These are phyloP conservation scores for Sphaerulina vaccinii DNA, from an alignment of 2,329 filamentous ascomycete species.

Conservation along the genomic window DNA sequence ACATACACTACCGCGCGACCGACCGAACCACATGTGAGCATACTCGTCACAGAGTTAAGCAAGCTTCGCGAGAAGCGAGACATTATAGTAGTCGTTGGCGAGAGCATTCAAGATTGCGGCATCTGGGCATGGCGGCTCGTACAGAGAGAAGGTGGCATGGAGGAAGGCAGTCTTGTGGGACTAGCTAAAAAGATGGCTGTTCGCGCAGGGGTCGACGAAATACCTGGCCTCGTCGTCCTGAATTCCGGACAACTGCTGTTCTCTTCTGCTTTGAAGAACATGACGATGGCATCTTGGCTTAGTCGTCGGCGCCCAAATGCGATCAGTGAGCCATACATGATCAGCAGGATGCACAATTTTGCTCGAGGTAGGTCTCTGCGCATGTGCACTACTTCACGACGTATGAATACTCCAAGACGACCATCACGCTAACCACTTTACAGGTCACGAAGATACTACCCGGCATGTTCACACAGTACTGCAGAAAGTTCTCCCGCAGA, in stretches of 20 bases:
- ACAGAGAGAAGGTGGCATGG: constrained; percentile 63
- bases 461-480: constrained; percentile 70
- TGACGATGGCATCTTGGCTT: constrained; percentile 60
- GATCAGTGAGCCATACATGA: constrained; percentile 56
- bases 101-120: constrained; percentile 69
- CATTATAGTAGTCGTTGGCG: constrained; percentile 72
- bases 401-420: not conserved
- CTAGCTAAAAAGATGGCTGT: constrained; percentile 53
- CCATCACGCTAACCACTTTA: constrained; percentile 2
- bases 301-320: constrained; percentile 60
- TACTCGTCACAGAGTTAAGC: constrained; percentile 58
- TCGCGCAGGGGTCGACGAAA: constrained; percentile 20
- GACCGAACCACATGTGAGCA: constrained; percentile 62
- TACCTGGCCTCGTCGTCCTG: constrained; percentile 67
- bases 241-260: constrained; percentile 78
- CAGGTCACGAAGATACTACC: constrained; percentile 54
- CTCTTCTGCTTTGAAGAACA: constrained; percentile 63
- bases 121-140: constrained; percentile 69
- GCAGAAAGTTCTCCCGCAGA: constrained; percentile 54
- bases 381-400: not conserved
- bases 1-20: constrained; percentile 19
- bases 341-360: constrained; percentile 58
- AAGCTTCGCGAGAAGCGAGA: constrained; percentile 56
- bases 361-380: constrained; percentile 45
- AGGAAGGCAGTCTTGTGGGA: constrained; percentile 67